These are phyloP conservation scores for Quercus wislizeni DNA, from an alignment of 306 rosid genomes.

Conservation along the genomic window DNA sequence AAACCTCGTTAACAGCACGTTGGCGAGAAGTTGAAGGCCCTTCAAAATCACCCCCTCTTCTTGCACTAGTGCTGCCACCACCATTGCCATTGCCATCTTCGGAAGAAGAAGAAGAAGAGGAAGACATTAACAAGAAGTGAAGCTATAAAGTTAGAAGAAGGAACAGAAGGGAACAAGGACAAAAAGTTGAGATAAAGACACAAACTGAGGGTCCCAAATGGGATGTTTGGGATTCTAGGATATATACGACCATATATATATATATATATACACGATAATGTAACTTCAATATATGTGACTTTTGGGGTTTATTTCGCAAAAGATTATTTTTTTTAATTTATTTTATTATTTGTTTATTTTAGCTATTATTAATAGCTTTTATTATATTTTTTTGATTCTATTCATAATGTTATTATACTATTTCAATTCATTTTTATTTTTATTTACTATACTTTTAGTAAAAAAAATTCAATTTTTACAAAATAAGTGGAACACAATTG, in stretches of 20 bases:
- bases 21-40: conserved; percentile 75
- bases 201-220: conserved; percentile 82
- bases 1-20: conserved; percentile 52
- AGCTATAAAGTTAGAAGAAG: conserved; percentile 19
- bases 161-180: conserved; percentile 61
- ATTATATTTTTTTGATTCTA: rapidly evolving
- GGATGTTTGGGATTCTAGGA: conserved; percentile 41
- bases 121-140: conserved; percentile 44
- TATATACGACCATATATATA: background rate
- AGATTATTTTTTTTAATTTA: no score
- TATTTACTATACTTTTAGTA: rapidly evolving
- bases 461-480: no score
- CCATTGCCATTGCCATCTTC: conserved; percentile 11
- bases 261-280: no score
- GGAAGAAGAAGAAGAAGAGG: conserved; percentile 43
- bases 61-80: conserved; percentile 36
- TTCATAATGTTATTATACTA: rapidly evolving
- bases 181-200: conserved; percentile 89
- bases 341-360: no score
- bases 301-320: rapidly evolving
- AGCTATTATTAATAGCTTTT: rapidly evolving
- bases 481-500: rapidly evolving
- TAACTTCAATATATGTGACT: no score
- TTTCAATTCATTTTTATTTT: no score
- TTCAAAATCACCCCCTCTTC: conserved; percentile 34